Evolutionary conservation across 2,329 filamentous ascomycete species (phyloP), one percentile per base, ranked within the genome.

Genomic region (Sarocladium strictum): DNA sequence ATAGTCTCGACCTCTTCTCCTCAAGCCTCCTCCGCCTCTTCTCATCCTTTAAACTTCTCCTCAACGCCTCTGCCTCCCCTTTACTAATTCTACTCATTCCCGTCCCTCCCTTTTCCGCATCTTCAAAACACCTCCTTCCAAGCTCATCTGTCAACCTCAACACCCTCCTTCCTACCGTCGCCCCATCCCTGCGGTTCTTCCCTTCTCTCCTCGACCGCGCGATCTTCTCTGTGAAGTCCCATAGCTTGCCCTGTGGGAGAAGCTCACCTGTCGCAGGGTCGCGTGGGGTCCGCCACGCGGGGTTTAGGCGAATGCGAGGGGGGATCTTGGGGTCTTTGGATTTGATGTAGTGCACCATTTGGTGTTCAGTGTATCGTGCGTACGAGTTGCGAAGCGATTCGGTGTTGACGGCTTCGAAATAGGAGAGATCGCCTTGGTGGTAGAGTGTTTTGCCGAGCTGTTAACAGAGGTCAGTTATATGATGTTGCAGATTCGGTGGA

Each of bases 341-440:
- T 62, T 88, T 89, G 27, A 87, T 78, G 0, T 92, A 80, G 43
- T 89, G 74, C 55, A 97, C 78, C 59, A 97, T 95, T 9, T 91
- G 89, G 63, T 97, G 93, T 64, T 97, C 90, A 62, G 92, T 85
- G 64, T 96, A 96, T 15, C 90, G 84, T 35, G 83, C 79, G 70
- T 93, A 97, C 0, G 92, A 87, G 69, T 99, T 99, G 66, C 94
- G 96, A 55, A 99, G 80, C 0, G 92, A 96, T 69, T 99, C 93
- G 64, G 97, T 97, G 76, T 99, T 99, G 59, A 99, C 93, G 2
- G 94, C 92, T 72, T 99, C 94, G 62, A 97, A 97, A 72, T 99
- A 99, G 27, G 87, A 92, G 10, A 99, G 81, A 64, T 99, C 94
- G 55, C 94, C 94, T 73, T 99, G 93, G 67, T 99, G 93, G 66